phyloP scores from a whole-genome alignment of 495 filamentous ascomycete genomes.

The Penicillium tannophilum region DNA sequence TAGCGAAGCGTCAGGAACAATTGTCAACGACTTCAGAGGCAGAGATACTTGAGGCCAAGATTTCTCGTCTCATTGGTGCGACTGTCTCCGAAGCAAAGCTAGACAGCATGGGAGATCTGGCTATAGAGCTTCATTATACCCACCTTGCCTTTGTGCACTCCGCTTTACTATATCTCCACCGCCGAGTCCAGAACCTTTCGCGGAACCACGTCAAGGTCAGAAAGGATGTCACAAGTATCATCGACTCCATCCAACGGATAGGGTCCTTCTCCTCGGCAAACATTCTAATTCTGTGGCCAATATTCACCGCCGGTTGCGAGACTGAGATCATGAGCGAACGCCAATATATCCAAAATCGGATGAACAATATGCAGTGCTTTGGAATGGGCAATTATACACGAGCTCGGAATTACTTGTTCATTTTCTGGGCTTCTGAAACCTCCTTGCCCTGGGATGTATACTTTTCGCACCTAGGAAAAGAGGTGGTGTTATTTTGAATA shows the following conservation, averaged over 20 bases:
- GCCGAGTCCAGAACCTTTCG: slow-evolving; percentile 27
- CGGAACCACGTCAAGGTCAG: slow-evolving; percentile 13
- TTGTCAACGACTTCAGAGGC: slow-evolving; percentile 5
- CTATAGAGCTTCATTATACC: slow-evolving; percentile 26
- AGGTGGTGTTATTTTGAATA: not conserved
- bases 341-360: slow-evolving; percentile 26
- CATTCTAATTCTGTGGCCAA: slow-evolving; percentile 38
- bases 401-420: slow-evolving; percentile 23
- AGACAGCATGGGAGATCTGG: slow-evolving; percentile 6
- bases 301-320: slow-evolving; percentile 40
- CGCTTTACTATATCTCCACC: slow-evolving; percentile 36
- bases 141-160: slow-evolving; percentile 36
- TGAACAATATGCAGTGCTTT: slow-evolving; percentile 33
- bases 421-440: slow-evolving; percentile 26
- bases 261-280: slow-evolving; percentile 29
- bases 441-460: slow-evolving; percentile 28
- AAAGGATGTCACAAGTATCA: not conserved
- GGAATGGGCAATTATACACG: slow-evolving; percentile 42
- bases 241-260: slow-evolving; percentile 22
- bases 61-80: slow-evolving; percentile 17
- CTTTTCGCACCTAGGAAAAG: not conserved
- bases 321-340: slow-evolving; percentile 26
- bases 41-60: slow-evolving; percentile 18
- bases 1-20: slow-evolving; percentile 5
- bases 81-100: slow-evolving; percentile 6